Conservation (phyloP, 495 filamentous ascomycete species). For the Penicillium odoratum region DNA sequence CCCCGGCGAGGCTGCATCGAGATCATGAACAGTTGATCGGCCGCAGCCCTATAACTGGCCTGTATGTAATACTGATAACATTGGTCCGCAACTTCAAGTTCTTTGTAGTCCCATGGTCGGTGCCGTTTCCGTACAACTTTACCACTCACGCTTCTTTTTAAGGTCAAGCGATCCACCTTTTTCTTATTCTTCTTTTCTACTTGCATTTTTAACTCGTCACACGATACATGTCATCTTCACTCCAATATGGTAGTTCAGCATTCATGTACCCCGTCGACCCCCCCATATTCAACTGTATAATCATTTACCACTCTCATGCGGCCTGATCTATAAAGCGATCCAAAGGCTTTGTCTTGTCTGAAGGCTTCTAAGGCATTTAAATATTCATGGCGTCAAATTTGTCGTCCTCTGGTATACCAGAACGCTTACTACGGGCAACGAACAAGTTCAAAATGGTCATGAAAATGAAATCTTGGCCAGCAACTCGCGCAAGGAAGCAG, state of each 20-base stretch:
- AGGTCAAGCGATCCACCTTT: constrained; percentile 34
- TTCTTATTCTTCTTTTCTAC: constrained; percentile 4
- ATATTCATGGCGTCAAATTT: constrained; percentile 23
- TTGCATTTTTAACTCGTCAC: constrained; percentile 20
- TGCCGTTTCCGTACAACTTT: constrained; percentile 40
- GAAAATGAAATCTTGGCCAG: constrained; percentile 37
- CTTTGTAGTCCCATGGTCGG: constrained; percentile 39
- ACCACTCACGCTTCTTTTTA: constrained; percentile 21
- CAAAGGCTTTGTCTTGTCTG: background rate
- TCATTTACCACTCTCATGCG: constrained; percentile 14
- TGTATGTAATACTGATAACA: constrained; percentile 41
- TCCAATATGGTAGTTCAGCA: constrained; percentile 22
- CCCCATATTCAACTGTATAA: constrained; percentile 7
- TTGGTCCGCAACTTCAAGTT: constrained; percentile 12
- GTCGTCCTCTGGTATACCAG: constrained; percentile 27
- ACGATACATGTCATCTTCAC: constrained; percentile 16
- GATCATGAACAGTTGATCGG: constrained; percentile 28
- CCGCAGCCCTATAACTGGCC: constrained; percentile 6
- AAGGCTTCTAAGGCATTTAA: background rate
- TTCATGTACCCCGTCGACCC: background rate
- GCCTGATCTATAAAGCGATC: constrained; percentile 7
- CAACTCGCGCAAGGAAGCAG: constrained; percentile 16
- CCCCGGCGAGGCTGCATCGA: constrained; percentile 16
- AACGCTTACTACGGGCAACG: constrained; percentile 33
- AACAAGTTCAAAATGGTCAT: constrained; percentile 33